phyloP scores from a whole-genome alignment of 2,329 filamentous ascomycete species.

The Cytospora mali region DNA sequence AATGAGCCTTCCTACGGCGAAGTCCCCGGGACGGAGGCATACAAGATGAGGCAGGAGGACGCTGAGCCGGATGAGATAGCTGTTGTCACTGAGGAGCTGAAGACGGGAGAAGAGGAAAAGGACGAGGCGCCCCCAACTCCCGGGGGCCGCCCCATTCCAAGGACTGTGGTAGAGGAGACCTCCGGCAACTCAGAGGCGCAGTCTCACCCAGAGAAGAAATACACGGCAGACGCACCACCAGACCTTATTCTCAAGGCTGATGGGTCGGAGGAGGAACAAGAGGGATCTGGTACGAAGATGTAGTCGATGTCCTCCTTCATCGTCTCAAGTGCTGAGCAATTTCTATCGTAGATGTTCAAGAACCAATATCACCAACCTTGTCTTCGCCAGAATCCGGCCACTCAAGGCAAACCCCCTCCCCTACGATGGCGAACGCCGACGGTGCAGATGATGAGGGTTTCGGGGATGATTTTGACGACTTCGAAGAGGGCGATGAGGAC shows the following conservation, averaged over 20 bases:
- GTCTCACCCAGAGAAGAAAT: constrained; percentile 49
- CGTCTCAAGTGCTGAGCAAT: constrained; percentile 35
- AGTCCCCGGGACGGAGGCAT: constrained; percentile 62
- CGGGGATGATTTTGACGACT: constrained; percentile 64
- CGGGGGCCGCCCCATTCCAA: constrained; percentile 48
- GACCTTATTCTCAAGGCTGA: constrained; percentile 53
- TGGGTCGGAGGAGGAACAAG: constrained; percentile 42
- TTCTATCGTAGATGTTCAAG: constrained; percentile 39
- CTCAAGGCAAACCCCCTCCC: constrained; percentile 38
- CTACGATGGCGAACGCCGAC: constrained; percentile 29
- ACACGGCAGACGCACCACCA: constrained; percentile 55
- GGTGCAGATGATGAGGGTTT: constrained; percentile 44
- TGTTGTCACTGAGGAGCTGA: constrained; percentile 42
- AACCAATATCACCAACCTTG: constrained; percentile 41
- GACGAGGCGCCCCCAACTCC: constrained; percentile 37
- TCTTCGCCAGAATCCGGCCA: constrained; percentile 35
- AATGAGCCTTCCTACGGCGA: constrained; percentile 62
- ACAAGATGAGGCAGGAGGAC: constrained; percentile 58
- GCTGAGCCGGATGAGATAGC: constrained; percentile 64
- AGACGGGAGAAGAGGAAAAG: constrained; percentile 34
- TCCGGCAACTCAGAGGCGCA: constrained; percentile 48
- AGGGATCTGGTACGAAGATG: constrained; percentile 41
- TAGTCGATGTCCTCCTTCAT: constrained; percentile 34
- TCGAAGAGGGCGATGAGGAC: constrained; percentile 59
- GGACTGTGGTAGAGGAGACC: constrained; percentile 57